Conservation (phyloP, 495 filamentous ascomycete species). For the Neurospora cerealis region DNA sequence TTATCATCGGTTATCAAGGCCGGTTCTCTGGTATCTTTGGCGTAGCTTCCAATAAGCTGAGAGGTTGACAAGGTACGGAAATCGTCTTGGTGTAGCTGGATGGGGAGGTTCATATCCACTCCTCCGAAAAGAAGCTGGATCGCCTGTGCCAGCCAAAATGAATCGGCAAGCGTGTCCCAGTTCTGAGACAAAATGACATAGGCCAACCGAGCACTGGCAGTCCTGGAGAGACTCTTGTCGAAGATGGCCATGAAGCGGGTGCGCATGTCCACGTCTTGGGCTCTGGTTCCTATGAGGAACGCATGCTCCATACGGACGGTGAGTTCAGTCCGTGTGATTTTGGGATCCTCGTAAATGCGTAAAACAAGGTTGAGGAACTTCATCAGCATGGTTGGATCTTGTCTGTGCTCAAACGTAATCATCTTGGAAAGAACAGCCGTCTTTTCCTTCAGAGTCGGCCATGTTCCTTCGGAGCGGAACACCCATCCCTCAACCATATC, state of each 20-base stretch:
- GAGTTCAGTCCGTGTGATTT: constrained; percentile 87
- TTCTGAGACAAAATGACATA: constrained; percentile 92
- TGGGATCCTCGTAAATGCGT: constrained; percentile 91
- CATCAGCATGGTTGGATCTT: constrained; percentile 71
- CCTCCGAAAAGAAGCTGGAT: constrained; percentile 84
- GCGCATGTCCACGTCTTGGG: constrained; percentile 92
- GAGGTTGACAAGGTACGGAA: constrained; percentile 65
- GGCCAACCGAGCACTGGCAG: constrained; percentile 71
- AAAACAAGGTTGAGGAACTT: constrained; percentile 95
- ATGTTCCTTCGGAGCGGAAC: constrained; percentile 83
- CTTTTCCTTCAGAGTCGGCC: constrained; percentile 96
- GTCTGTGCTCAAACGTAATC: constrained; percentile 80
- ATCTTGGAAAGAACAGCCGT: constrained; percentile 96
- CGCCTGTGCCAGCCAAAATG: constrained; percentile 93
- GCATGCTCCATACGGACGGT: constrained; percentile 95
- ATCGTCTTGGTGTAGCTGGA: constrained; percentile 72
- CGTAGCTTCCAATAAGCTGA: constrained; percentile 56
- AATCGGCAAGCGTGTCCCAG: constrained; percentile 90
- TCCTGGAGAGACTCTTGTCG: constrained; percentile 78
- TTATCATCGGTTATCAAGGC: constrained; percentile 70
- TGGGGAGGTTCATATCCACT: constrained; percentile 68
- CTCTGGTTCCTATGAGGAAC: constrained; percentile 90
- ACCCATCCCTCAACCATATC: constrained; percentile 94
- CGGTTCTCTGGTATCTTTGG: constrained; percentile 61
- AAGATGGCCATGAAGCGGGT: constrained; percentile 94